Conservation (phyloP, 352 stramenopile species). For the Phytophthora uliginosa region DNA sequence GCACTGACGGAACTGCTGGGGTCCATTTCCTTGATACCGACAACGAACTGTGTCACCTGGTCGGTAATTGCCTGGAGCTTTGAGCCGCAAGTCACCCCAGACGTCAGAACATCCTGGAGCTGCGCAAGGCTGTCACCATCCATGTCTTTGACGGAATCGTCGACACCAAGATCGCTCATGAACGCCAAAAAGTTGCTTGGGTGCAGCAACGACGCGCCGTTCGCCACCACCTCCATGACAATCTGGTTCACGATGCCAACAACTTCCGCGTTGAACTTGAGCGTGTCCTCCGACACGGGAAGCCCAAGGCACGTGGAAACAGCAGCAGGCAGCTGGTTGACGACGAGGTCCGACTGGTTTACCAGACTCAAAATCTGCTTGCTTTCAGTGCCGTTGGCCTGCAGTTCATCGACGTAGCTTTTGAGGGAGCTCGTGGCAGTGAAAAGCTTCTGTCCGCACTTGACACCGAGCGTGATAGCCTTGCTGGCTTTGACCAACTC, state of each 20-base stretch:
- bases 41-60: slow-evolving; percentile 47
- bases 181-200: slow-evolving; percentile 39
- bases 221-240: slow-evolving; percentile 39
- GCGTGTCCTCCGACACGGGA: slow-evolving; percentile 21
- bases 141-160: slow-evolving; percentile 35
- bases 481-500: slow-evolving; percentile 46
- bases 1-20: slow-evolving; percentile 35
- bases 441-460: slow-evolving; percentile 41
- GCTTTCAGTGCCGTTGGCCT: slow-evolving; percentile 25
- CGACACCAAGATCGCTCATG: slow-evolving; percentile 29
- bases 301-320: slow-evolving; percentile 61
- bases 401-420: slow-evolving; percentile 44
- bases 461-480: slow-evolving; percentile 53
- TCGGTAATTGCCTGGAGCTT: slow-evolving; percentile 51
- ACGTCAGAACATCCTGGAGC: slow-evolving; percentile 43
- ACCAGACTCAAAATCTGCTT: slow-evolving; percentile 58
- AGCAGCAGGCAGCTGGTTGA: slow-evolving; percentile 39
- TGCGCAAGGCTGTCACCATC: slow-evolving; percentile 26
- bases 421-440: slow-evolving; percentile 44
- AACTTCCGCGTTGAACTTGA: slow-evolving; percentile 42
- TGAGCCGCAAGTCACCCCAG: slow-evolving; percentile 44
- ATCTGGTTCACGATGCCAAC: slow-evolving; percentile 38
- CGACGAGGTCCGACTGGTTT: slow-evolving; percentile 33
- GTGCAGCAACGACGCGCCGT: slow-evolving; percentile 26
- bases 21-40: slow-evolving; percentile 41